These are phyloP conservation scores for Mimosa pudica DNA, from an alignment of 306 rosid genomes.

Conservation along the genomic window DNA sequence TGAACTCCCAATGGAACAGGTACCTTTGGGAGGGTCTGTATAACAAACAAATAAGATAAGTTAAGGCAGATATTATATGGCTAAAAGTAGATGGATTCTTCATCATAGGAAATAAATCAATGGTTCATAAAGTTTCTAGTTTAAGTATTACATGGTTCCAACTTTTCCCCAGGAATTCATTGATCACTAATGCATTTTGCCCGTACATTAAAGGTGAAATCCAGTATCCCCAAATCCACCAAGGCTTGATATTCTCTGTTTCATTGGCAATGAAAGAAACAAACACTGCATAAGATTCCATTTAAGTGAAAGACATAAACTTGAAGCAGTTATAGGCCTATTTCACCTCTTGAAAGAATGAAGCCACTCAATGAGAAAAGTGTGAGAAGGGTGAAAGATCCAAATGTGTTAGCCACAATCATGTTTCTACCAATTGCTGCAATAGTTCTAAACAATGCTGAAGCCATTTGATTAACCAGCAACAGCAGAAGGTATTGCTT, in stretches of 20 bases:
- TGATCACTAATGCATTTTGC: slow-evolving; percentile 55
- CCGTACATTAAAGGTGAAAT: slow-evolving; percentile 64
- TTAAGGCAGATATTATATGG: background rate
- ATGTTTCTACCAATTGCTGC: slow-evolving; percentile 54
- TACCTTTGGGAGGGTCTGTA: slow-evolving; percentile 38
- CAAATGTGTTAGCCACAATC: slow-evolving; percentile 46
- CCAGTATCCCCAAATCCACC: slow-evolving; percentile 72
- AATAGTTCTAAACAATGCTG: slow-evolving; percentile 52
- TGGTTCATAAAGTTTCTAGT: slow-evolving; percentile 1
- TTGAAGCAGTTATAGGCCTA: background rate
- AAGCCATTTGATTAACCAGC: slow-evolving; percentile 52
- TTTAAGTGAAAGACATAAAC: background rate
- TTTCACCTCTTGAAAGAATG: slow-evolving; percentile 47
- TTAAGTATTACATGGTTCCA: slow-evolving; percentile 55
- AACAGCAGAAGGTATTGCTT: slow-evolving; percentile 46
- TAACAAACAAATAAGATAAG: slow-evolving; percentile 14
- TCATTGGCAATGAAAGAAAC: slow-evolving; percentile 35
- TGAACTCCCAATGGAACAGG: slow-evolving; percentile 47
- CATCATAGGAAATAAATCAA: too few species aligned
- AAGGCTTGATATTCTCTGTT: slow-evolving; percentile 51
- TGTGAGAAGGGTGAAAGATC: slow-evolving; percentile 36
- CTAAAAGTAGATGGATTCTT: background rate
- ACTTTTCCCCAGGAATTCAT: slow-evolving; percentile 64
- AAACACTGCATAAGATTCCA: slow-evolving; percentile 16
- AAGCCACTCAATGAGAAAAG: slow-evolving; percentile 51